A percentile compares a stretch with the other conserved stretches of the same genome.
Conservation (phyloP, 2,329 filamentous ascomycete species). For the Pestalotiopsis sp. region DNA sequence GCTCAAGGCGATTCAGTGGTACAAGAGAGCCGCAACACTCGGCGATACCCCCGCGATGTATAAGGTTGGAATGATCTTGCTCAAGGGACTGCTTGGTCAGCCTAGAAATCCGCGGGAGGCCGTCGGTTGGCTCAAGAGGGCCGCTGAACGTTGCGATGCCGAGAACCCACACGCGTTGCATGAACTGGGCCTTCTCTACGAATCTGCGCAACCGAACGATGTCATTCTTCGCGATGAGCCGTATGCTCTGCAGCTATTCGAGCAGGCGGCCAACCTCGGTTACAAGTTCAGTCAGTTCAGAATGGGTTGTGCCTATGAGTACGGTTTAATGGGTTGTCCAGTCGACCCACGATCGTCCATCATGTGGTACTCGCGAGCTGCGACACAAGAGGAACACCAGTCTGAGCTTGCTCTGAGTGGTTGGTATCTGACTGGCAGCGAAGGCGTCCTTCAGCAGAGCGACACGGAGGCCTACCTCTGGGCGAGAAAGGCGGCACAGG, state of each 20-base stretch:
- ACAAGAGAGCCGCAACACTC: conserved; percentile 86
- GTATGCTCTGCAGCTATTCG: conserved; percentile 82
- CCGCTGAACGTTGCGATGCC: conserved; percentile 81
- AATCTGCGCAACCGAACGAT: conserved; percentile 67
- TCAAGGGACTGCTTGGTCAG: conserved; percentile 93
- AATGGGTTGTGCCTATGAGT: conserved; percentile 86
- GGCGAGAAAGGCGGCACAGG: conserved; percentile 89
- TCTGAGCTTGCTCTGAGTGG: conserved; percentile 81
- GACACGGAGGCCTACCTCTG: conserved; percentile 97
- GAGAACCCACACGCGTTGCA: conserved; percentile 96
- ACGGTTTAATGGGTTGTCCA: conserved; percentile 79
- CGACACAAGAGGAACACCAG: conserved; percentile 92
- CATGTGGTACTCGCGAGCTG: conserved; percentile 90
- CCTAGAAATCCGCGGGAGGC: conserved; percentile 81
- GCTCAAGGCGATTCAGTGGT: conserved; percentile 96
- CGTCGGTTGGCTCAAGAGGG: conserved; percentile 89
- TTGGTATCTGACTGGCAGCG: conserved; percentile 94
- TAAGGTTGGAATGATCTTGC: conserved; percentile 93
- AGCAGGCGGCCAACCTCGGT: conserved; percentile 81
- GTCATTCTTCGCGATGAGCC: conserved; percentile 78
- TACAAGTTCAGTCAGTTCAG: conserved; percentile 96
- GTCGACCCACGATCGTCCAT: conserved; percentile 86
- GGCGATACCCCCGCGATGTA: conserved; percentile 96
- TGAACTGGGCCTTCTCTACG: conserved; percentile 73
- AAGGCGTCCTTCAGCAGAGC: conserved; percentile 85